A percentile compares a stretch with the other conserved stretches of the same genome.
phyloP scores from a whole-genome alignment of 1,284 basidiomycete genomes.

The Cutaneotrichosporon sp. region DNA sequence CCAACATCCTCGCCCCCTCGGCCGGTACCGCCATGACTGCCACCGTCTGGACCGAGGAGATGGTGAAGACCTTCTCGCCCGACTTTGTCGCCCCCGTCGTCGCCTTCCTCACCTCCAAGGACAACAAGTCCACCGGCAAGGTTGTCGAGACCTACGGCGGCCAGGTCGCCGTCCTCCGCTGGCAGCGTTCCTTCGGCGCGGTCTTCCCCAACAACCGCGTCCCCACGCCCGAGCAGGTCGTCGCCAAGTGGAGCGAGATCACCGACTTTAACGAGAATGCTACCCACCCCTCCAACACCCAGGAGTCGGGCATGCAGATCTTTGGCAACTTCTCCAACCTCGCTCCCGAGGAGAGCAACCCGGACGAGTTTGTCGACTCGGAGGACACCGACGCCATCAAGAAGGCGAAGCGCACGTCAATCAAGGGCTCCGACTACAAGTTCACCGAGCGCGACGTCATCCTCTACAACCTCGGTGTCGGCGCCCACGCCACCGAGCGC shows the following conservation, averaged over 20 bases:
- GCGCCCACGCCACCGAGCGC: conserved; percentile 88
- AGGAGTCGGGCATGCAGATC: conserved; percentile 71
- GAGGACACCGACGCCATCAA: conserved; percentile 81
- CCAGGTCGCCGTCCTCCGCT: conserved; percentile 86
- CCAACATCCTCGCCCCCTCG: conserved; percentile 82
- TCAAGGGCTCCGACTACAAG: conserved; percentile 59
- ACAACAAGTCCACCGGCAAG: conserved; percentile 66
- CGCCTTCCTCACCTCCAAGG: conserved; percentile 80
- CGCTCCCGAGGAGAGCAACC: conserved; percentile 45
- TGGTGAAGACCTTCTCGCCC: conserved; percentile 75
- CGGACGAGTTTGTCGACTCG: conserved; percentile 62
- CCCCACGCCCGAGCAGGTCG: conserved; percentile 71
- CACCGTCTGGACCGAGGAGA: conserved; percentile 80
- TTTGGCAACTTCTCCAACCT: conserved; percentile 76
- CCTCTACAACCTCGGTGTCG: conserved; percentile 91
- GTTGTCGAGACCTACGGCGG: conserved; percentile 90
- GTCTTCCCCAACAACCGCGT: conserved; percentile 70
- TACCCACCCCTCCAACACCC: conserved; percentile 66
- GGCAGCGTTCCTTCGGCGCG: conserved; percentile 79
- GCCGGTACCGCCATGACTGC: conserved; percentile 89
- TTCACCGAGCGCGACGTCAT: conserved; percentile 90
- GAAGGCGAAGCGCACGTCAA: conserved; percentile 66
- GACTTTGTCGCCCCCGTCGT: conserved; percentile 89
- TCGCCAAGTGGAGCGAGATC: conserved; percentile 72
- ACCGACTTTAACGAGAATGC: conserved; percentile 72